Evolutionary conservation across 345 rosid species (phyloP).

Genomic region (Theobroma cacao): DNA sequence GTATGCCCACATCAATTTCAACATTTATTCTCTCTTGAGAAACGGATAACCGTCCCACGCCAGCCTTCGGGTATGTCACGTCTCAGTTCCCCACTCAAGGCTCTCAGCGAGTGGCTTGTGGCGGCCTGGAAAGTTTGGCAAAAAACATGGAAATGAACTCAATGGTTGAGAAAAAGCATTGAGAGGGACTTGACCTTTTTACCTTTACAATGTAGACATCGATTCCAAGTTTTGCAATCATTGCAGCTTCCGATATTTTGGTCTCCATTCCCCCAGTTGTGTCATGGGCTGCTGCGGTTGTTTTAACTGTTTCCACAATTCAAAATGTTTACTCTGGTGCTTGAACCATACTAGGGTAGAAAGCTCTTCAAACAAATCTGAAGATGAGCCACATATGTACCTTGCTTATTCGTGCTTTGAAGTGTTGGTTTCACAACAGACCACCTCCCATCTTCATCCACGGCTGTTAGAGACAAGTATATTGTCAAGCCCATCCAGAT

Average conservation of each 20-base stretch:
- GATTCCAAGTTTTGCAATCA: slow-evolving; percentile 83
- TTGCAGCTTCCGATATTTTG: slow-evolving; percentile 87
- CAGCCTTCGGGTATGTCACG: slow-evolving; percentile 58
- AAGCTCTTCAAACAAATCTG: not conserved
- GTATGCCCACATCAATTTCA: not conserved
- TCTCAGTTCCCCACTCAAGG: slow-evolving; percentile 57
- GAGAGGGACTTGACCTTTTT: not conserved
- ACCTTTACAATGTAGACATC: slow-evolving; percentile 94
- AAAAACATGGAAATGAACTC: not conserved
- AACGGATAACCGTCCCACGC: slow-evolving; percentile 63
- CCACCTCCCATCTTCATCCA: slow-evolving; percentile 80
- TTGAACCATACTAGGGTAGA: not conserved
- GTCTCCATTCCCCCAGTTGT: slow-evolving; percentile 95
- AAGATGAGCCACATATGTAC: slow-evolving; percentile 26
- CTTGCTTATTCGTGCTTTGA: slow-evolving; percentile 40
- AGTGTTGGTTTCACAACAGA: slow-evolving; percentile 54
- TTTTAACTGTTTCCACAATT: slow-evolving; percentile 50
- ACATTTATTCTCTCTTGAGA: slow-evolving; percentile 18
- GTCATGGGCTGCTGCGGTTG: slow-evolving; percentile 81
- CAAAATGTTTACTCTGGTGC: not conserved
- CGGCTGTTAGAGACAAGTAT: slow-evolving; percentile 44
- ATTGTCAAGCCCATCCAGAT: not conserved
- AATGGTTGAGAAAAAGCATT: not conserved
- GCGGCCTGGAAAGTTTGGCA: slow-evolving; percentile 50
- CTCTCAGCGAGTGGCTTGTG: slow-evolving; percentile 65